A percentile compares a stretch with the other conserved stretches of the same genome.
phyloP scores from a whole-genome alignment of 2,329 filamentous ascomycete species.

The Aspergillus sclerotialis region DNA sequence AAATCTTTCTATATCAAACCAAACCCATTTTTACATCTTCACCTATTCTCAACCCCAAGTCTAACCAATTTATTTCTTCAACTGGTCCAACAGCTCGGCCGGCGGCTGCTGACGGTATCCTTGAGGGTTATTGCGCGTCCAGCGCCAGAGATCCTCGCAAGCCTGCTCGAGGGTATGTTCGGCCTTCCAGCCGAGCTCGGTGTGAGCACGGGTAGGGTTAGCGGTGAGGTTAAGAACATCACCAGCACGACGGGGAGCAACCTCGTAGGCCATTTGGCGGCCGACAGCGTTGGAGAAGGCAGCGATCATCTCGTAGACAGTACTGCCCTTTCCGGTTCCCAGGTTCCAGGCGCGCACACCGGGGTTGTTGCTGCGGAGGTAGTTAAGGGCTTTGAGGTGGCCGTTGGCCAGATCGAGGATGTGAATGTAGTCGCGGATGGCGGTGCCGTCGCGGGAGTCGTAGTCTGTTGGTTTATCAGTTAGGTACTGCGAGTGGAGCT shows the following conservation, averaged over 20 bases:
- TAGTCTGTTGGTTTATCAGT: constrained; percentile 85
- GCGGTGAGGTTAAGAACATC: constrained; percentile 94
- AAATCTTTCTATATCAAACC: constrained; percentile 1
- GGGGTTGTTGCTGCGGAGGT: constrained; percentile 51
- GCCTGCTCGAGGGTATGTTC: constrained; percentile 85
- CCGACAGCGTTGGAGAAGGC: constrained; percentile 86
- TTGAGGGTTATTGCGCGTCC: constrained; percentile 94
- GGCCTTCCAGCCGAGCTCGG: constrained; percentile 88
- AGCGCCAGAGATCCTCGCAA: constrained; percentile 90
- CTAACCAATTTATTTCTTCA: constrained; percentile 27
- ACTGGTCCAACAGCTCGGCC: constrained; percentile 61
- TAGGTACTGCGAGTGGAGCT: too few species aligned
- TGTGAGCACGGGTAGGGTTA: constrained; percentile 78
- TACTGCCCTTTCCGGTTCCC: constrained; percentile 88
- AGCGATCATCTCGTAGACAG: constrained; percentile 95
- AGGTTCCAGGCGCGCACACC: constrained; percentile 95
- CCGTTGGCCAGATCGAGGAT: constrained; percentile 46
- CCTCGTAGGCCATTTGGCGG: constrained; percentile 76
- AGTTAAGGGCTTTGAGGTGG: constrained; percentile 62
- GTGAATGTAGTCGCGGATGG: constrained; percentile 69
- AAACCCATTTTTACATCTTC: background rate
- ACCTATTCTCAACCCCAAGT: background rate
- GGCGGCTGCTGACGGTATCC: constrained; percentile 93
- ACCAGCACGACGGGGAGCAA: constrained; percentile 72
- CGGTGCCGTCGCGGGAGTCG: constrained; percentile 43